A percentile compares a stretch with the other conserved stretches of the same genome.
These are phyloP conservation scores for Chlorencoelia australis DNA, from an alignment of 2,329 filamentous ascomycete genomes.

Conservation along the genomic window DNA sequence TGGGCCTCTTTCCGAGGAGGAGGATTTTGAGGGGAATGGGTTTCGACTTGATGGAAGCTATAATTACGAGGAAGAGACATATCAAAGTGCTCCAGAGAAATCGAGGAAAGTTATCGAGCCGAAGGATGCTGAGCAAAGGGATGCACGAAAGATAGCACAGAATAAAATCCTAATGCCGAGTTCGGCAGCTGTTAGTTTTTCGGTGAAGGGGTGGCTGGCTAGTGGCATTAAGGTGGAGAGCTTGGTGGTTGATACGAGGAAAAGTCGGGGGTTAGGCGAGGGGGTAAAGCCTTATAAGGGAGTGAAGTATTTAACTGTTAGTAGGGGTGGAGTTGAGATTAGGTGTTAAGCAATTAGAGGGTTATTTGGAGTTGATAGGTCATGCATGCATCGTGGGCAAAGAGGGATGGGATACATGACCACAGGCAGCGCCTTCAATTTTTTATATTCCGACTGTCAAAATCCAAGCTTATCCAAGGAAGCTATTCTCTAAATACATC, in stretches of 20 bases:
- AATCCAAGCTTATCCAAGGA: not conserved
- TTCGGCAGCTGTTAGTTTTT: constrained; percentile 63
- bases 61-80: constrained; percentile 43
- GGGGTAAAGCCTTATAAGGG: constrained; percentile 93
- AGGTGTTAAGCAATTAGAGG: constrained; percentile 34
- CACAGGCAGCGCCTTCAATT: too few relatives aligned
- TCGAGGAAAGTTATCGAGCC: constrained; percentile 28
- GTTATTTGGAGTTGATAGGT: constrained; percentile 1
- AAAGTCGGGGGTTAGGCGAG: constrained; percentile 76
- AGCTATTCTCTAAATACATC: not conserved
- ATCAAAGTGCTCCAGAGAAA: constrained; percentile 35
- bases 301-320: constrained; percentile 87
- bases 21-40: constrained; percentile 32
- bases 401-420: not conserved
- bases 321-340: constrained; percentile 54
- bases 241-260: constrained; percentile 61
- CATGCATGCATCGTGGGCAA: constrained; percentile 3
- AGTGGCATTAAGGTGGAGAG: constrained; percentile 60
- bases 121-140: constrained; percentile 30
- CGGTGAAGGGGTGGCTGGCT: constrained; percentile 58
- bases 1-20: constrained; percentile 45
- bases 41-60: constrained; percentile 30
- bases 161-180: constrained; percentile 73
- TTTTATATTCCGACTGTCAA: too few relatives aligned
- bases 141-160: constrained; percentile 49